These are phyloP conservation scores for Auricularia heimuer DNA, from an alignment of 768 basidiomycete species.

Conservation along the genomic window DNA sequence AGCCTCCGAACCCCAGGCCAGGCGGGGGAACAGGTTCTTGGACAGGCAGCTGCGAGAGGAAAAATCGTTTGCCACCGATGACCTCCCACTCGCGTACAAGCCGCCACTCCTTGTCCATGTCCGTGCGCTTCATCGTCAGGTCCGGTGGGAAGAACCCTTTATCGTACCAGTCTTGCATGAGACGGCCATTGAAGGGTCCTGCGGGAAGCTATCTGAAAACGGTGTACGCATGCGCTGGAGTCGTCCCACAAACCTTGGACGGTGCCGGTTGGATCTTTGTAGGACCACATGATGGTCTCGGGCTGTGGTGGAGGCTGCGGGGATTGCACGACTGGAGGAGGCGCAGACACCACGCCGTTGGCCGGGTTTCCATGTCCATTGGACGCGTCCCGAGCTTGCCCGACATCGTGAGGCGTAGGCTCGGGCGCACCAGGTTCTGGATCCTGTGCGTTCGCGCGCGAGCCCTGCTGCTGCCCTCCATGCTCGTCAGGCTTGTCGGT, in stretches of 20 bases:
- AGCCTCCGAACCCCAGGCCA: background rate
- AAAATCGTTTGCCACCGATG: background rate
- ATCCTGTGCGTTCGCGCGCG: background rate
- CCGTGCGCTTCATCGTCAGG: slow-evolving; percentile 75
- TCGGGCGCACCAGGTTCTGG: background rate
- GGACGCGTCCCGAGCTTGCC: background rate
- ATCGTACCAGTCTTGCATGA: slow-evolving; percentile 94
- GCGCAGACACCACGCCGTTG: background rate
- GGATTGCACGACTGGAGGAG: background rate
- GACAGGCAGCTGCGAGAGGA: background rate
- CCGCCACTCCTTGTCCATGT: slow-evolving; percentile 57
- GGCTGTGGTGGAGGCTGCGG: slow-evolving; percentile 28
- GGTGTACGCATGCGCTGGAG: background rate
- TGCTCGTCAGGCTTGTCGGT: background rate
- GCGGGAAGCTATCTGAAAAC: background rate
- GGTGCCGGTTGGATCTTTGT: slow-evolving; percentile 85
- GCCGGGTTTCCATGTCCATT: background rate
- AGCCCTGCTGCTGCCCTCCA: background rate
- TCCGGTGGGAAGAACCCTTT: slow-evolving; percentile 81
- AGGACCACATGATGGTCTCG: slow-evolving; percentile 73
- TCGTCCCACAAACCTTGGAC: slow-evolving; percentile 58
- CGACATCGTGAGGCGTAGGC: background rate
- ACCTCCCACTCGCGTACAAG: slow-evolving; percentile 45
- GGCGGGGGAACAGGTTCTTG: background rate
- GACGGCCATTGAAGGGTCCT: slow-evolving; percentile 83